These are phyloP conservation scores for Reticulascus tulasneorum DNA, from an alignment of 2,329 filamentous ascomycete genomes.

Conservation along the genomic window DNA sequence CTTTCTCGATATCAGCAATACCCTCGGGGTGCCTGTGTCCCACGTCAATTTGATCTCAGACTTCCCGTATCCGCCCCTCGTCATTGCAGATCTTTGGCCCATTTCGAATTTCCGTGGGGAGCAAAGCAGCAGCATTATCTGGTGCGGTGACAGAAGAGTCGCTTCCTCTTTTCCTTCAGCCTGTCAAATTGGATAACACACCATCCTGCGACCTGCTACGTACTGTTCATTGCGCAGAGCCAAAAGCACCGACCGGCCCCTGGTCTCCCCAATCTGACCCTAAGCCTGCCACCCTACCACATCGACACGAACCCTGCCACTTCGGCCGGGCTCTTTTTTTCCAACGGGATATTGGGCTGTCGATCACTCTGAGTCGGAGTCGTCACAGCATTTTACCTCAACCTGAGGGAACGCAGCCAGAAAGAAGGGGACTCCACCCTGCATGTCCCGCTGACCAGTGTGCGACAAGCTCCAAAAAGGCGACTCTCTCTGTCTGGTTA, in stretches of 20 bases:
- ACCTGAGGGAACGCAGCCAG: no score
- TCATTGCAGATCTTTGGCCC: conserved; percentile 11
- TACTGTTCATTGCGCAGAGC: conserved; percentile 10
- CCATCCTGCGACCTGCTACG: conserved; percentile 10
- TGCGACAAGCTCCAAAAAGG: conserved; percentile 39
- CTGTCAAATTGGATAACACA: conserved; percentile 12
- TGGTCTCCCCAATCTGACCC: conserved; percentile 22
- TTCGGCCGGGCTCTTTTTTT: conserved; percentile 42
- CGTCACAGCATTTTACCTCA: conserved; percentile 44
- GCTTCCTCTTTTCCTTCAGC: conserved; percentile 9
- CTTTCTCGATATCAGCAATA: no score
- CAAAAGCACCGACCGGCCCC: conserved; percentile 15
- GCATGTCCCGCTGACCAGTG: conserved; percentile 36
- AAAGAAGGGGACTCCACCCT: conserved; percentile 29
- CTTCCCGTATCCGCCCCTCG: conserved; percentile 10
- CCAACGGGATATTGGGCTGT: conserved; percentile 48
- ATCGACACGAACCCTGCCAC: conserved; percentile 39
- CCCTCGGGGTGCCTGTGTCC: conserved; percentile 10
- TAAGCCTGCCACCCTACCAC: conserved; percentile 34
- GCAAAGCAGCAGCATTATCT: no score
- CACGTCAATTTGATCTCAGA: conserved; percentile 11
- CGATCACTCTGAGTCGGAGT: conserved; percentile 50
- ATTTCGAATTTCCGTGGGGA: conserved; percentile 9
- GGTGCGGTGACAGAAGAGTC: no score
- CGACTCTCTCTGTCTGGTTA: conserved; percentile 30